Evolutionary conservation across 1,139 yeast species (phyloP).

Genomic region (Hanseniaspora gamundiae): DNA sequence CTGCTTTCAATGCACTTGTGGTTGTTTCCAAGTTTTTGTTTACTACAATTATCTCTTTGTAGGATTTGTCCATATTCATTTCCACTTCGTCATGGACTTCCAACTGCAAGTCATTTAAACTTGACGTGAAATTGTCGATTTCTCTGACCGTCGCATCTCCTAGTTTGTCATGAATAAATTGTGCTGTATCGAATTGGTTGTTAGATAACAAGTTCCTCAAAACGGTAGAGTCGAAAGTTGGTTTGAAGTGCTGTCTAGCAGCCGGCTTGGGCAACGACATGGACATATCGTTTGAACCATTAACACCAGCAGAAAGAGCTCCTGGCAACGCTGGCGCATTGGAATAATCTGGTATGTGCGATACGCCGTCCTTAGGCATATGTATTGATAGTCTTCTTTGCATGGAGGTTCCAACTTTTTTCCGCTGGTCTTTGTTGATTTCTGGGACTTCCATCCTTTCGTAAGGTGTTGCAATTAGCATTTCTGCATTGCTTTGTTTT

Average conservation of each 20-base stretch:
- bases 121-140: constrained; percentile 58
- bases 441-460: constrained; percentile 22
- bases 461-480: constrained; percentile 15
- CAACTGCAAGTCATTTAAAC: constrained; percentile 39
- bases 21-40: constrained; percentile 54
- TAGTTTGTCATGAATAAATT: constrained; percentile 41
- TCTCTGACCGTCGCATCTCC: constrained; percentile 61
- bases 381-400: constrained; percentile 30
- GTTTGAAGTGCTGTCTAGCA: constrained; percentile 1
- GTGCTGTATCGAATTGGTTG: constrained; percentile 35
- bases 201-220: constrained; percentile 22
- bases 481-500: constrained; percentile 5
- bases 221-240: neutral
- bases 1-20: constrained; percentile 47
- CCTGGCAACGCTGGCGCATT: constrained; percentile 34
- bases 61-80: constrained; percentile 54
- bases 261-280: neutral
- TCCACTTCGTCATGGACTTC: constrained; percentile 54
- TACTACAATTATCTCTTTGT: constrained; percentile 56
- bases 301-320: constrained; percentile 1
- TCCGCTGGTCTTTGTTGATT: constrained; percentile 26
- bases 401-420: constrained; percentile 30
- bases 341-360: constrained; percentile 19
- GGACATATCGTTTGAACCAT: neutral
- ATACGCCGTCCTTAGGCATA: constrained; percentile 15